These are phyloP conservation scores for Puccinia polysora DNA, from an alignment of 1,284 basidiomycete species.

Conservation along the genomic window DNA sequence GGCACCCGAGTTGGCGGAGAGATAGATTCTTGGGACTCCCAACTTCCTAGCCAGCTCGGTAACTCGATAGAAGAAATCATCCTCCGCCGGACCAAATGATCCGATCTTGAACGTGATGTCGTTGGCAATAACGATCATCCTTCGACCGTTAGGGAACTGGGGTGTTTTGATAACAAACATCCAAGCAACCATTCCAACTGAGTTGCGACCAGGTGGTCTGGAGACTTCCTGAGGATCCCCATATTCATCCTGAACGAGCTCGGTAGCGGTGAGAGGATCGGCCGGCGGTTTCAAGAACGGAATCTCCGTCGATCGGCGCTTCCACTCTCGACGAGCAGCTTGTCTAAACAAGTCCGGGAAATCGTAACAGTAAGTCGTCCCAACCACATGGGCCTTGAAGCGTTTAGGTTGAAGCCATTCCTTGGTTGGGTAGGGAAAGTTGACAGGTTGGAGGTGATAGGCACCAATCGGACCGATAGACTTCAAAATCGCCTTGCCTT, in stretches of 20 bases:
- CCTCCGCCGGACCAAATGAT: conserved; percentile 92
- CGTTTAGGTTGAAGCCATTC: conserved; percentile 98
- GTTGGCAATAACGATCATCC: conserved; percentile 86
- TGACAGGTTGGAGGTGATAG: conserved; percentile 85
- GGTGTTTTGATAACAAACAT: conserved; percentile 88
- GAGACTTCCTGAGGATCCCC: conserved; percentile 84
- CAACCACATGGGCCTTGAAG: conserved; percentile 97
- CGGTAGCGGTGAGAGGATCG: conserved; percentile 72
- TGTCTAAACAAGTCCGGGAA: conserved; percentile 98
- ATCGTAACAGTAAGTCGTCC: conserved; percentile 96
- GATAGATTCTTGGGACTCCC: conserved; percentile 88
- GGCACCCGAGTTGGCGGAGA: conserved; percentile 97
- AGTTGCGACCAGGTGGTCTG: conserved; percentile 86
- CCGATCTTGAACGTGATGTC: conserved; percentile 99
- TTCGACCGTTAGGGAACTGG: conserved; percentile 84
- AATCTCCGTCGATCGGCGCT: conserved; percentile 58
- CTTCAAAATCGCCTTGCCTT: conserved; percentile 86
- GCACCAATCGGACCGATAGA: conserved; percentile 87
- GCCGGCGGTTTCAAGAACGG: conserved; percentile 70
- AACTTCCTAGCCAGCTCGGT: conserved; percentile 84
- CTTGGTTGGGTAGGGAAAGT: conserved; percentile 89
- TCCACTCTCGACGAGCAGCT: conserved; percentile 89
- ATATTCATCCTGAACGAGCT: conserved; percentile 90
- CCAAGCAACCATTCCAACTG: conserved; percentile 98
- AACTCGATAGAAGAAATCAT: conserved; percentile 92